Evolutionary conservation across 345 rosid genomes (phyloP), one percentile per base, ranked within the genome.

Genomic region (Pelargonium nanum): DNA sequence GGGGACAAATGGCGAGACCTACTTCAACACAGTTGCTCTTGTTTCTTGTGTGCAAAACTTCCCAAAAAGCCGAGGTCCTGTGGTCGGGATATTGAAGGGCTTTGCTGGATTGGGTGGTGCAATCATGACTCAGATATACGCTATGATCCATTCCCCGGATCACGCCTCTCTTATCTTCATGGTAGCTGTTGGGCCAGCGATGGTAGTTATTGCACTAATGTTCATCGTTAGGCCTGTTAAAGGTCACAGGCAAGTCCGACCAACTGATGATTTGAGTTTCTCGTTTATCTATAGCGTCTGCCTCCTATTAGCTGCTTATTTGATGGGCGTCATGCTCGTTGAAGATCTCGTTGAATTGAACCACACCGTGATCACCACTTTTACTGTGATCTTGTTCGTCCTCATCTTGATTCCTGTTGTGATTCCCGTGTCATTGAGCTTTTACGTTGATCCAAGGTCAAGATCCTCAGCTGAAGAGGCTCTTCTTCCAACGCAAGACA

Each of bases 101-200:
- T 90, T 90, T 77, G 96, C 97, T 24, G 99, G 99, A 19, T 76
- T 90, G 60, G 81, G 96, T n/a, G 99, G 99, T 15, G 97, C 99
- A 19, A 88, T 90, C 59, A 76, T 90, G 80, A 83, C 96, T 40
- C 99, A 88, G 73, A 78, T 90, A 72, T 94, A 86, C 59, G 76
- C 95, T 0, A 57, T 75, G 89, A 70, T 88, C 64, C 79, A 90
- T 72, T 78, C 89, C 32, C 84, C 97, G 6, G 81, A 90, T 59
- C 88, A 80, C 0, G 95, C 96, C 13, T 80, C 84, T 60, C 96
- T 94, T 59, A 83, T 94, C 63, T 81, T 94, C 78, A 90, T 94
- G 99, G 91, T 90, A 56, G 97, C 97, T 0, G 99, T 90, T 57
- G 96, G 81, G 6, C 99, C 99, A 22, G 82, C 87, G 13, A 85